Base-by-base conservation (phyloP, 805 yeast species). In the Zygoascus flipseniorum region DNA sequence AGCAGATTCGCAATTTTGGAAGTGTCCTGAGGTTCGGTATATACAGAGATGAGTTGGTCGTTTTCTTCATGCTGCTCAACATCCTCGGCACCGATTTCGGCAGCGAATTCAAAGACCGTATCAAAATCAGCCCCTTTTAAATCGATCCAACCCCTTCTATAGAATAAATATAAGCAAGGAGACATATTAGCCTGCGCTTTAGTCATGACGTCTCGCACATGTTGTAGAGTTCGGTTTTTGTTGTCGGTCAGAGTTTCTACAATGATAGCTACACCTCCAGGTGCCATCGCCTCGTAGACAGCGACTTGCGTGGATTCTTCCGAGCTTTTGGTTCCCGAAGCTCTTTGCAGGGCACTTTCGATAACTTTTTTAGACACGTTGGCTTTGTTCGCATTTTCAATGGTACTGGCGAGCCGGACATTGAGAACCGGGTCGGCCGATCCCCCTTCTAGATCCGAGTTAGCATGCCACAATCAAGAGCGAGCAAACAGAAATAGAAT, bases 191-290 rank as follows among this genome's bases (percentile, higher is more conserved):
- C 84, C 47, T 82, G 83, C 58, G 76, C 78, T 60, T 86, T 86
- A 43, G 82, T 78, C 66, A 92, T 81, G 3, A 86, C 83, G 8
- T 85, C 81, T 62, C 90, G 80, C 8, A 93, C 83, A 48, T 77
- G 76, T 14, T 86, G 84, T 37, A 89, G 78, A 0, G 97, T 83
- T 50, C 98, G 74, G 55, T 85, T 82, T 67, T 86, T 88, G 68
- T 89, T 92, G 65, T 92, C 97, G 0, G 98, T 92, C 48, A 82
- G 74, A 0, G 96, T 90, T 62, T 89, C 96, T 4, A 92, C 81
- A 3, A 92, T 78, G 47, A 89, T 74, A 0, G 96, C 86, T 1
- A 87, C 87, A 1, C 97, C 97, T 1, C 90, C 95, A 0, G 97
- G 97, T 0, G 92, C 97, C 67, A 89, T 74, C 14, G 93, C 96